Evolutionary conservation across 495 filamentous ascomycete species (phyloP), one percentile per base, ranked within the genome.

Genomic region (Neurospora sp.): DNA sequence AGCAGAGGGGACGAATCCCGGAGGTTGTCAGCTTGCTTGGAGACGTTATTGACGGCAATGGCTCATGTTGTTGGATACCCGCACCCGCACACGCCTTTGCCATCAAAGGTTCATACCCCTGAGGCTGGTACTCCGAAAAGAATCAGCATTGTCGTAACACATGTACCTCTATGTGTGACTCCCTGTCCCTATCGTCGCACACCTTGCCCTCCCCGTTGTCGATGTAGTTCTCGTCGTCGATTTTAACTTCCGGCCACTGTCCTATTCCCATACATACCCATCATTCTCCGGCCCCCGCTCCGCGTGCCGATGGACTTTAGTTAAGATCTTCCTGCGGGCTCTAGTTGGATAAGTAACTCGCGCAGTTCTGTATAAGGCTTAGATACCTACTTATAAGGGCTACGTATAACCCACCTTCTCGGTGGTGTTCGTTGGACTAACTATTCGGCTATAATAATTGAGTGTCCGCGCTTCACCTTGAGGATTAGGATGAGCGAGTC

Each of bases 141-240:
- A 5, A 9, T 20, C 0, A 3, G 18, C 18, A 20, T 3, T 10
- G 42, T 46, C 10, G 42, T 46, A 46, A 1, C 3, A 46, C 3
- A 10, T 0, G 0, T 31, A 31, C 27, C 27, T 31, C 27, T 1
- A n/a, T 10, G 2, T 3, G 0, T 3, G 0, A 46, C 0, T 20
- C 1, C 18, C 3, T 46, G 3, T 46, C 3, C 18, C 1, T n/a
- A 20, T 10, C 18, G 8, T n/a, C 42, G 8, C 1, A 46, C 18
- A n/a, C 4, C 42, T 9, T 10, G 27, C 3, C 3, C 8, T 10
- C 7, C 18, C 18, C 0, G 3, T 46, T 46, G 8, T 4, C 42
- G 8, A 9, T 8, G 3, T 18, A n/a, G 41, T 44, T 9, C 16
- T 0, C 2, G 3, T 6, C 5, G 7, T 44, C 7, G 2, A n/a